Evolutionary conservation across 768 basidiomycete species (phyloP).

Genomic region (Lentinula raphanica): DNA sequence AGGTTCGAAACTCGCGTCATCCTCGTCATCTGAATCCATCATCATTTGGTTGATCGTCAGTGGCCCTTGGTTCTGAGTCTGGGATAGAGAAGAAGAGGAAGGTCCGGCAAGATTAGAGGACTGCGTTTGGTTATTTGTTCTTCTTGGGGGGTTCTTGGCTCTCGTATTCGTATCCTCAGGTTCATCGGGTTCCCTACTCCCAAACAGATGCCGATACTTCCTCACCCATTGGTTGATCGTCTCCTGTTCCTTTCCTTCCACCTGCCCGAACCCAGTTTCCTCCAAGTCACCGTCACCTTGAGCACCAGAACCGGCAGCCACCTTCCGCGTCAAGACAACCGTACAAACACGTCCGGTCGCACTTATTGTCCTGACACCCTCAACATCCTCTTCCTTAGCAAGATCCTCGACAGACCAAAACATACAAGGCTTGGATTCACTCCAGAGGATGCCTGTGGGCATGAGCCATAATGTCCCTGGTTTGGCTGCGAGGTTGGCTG

Average conservation of each 20-base stretch:
- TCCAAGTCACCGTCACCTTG: slow-evolving; percentile 5
- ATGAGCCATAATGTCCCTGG: slow-evolving; percentile 47
- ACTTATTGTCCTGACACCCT: slow-evolving; percentile 32
- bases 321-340: slow-evolving; percentile 25
- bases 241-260: slow-evolving; percentile 47
- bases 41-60: slow-evolving; percentile 1
- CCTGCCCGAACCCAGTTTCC: slow-evolving; percentile 43
- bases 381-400: slow-evolving; percentile 18
- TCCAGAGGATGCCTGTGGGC: slow-evolving; percentile 37
- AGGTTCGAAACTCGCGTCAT: background rate
- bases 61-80: background rate
- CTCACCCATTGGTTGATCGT: slow-evolving; percentile 40
- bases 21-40: slow-evolving; percentile 1
- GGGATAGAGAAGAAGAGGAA: slow-evolving; percentile 56
- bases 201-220: slow-evolving; percentile 32
- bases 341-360: slow-evolving; percentile 48
- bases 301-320: slow-evolving; percentile 17
- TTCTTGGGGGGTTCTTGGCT: background rate
- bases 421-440: slow-evolving; percentile 41
- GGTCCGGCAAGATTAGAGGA: slow-evolving; percentile 41
- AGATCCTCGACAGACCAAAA: slow-evolving; percentile 38
- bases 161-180: background rate
- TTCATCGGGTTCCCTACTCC: slow-evolving; percentile 8
- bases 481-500: slow-evolving; percentile 51
- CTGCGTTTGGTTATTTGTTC: too few species aligned